Base-by-base conservation (phyloP, 208 protist genomes). In the Wallacemonas rigidus region DNA sequence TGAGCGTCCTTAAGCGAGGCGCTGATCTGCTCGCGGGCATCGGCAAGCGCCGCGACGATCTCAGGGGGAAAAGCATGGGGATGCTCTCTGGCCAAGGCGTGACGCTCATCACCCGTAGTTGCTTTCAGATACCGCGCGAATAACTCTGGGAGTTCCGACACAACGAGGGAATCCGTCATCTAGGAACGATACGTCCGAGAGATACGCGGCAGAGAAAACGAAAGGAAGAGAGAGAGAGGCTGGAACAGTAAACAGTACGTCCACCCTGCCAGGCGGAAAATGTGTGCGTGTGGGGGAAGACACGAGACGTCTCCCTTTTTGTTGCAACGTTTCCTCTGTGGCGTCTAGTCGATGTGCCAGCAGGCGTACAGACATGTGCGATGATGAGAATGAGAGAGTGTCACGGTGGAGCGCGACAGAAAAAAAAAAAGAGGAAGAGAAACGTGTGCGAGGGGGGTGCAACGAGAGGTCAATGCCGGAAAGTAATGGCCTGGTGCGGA, bases 21-120 rank as follows among this genome's bases (percentile, higher is more conserved):
- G 8, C 51, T 26, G 8, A 95, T 63, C 69, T 82, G 69, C 50
- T 9, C 44, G 1, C 64, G 65, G 0, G 84, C 87, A 2, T 81
- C 79, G 38, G 61, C 45, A 7, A 95, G 77, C 1, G 81, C 83
- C n/a, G 39, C 70, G 14, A 88, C 55, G 15, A 93, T 63, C 9
- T 81, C 80, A 1, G 70, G 56, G 1, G 69, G 35, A 38, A 65
- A 64, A 3, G 65, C 17, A 54, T 26, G n/a, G 15, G 69, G 56
- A 35, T 73, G 56, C 15, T 3, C 12, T n/a, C 63, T 41, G 14
- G 55, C 38, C 1, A 74, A 50, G 3, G 60, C 43, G 38, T 36
- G 50, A 5, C 50, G 69, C 50, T 69, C 73, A 1, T 39, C 55
- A 3, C 47, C 50, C 26, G 58, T 74, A 3, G 69, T 45, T 7